These are phyloP conservation scores for Bocquillonia castaneifolia DNA, from an alignment of 441 rosid genomes.

Conservation along the genomic window DNA sequence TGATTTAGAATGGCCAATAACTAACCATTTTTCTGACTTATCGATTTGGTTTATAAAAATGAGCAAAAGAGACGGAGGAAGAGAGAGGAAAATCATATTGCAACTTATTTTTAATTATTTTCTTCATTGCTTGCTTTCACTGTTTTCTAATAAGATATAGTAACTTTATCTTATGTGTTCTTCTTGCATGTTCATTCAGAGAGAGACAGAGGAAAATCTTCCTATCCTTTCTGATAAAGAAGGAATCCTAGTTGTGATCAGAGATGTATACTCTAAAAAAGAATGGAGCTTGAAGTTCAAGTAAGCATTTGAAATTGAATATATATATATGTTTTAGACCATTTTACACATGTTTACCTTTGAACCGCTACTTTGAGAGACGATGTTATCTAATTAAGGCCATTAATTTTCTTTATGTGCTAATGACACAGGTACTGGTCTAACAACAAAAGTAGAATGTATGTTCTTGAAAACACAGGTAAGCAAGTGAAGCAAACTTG, in stretches of 20 bases:
- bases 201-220: constrained; percentile 68
- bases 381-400: background rate
- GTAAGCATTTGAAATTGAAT: constrained; percentile 33
- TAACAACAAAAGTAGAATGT: constrained; percentile 82
- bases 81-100: constrained; percentile 4
- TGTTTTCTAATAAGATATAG: background rate
- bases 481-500: background rate
- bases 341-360: background rate
- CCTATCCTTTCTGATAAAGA: constrained; percentile 51
- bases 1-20: constrained; percentile 26
- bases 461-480: constrained; percentile 79
- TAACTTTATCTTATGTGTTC: background rate
- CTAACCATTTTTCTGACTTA: constrained; percentile 18
- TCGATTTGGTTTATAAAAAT: constrained; percentile 23
- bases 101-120: background rate
- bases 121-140: background rate
- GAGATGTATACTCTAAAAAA: constrained; percentile 38
- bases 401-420: constrained; percentile 7
- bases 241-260: constrained; percentile 48
- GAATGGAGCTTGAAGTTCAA: constrained; percentile 62
- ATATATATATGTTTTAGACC: no score
- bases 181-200: constrained; percentile 36
- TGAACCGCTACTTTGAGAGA: background rate
- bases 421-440: constrained; percentile 58
- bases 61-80: background rate